A percentile compares a stretch with the other conserved stretches of the same genome.
These are phyloP conservation scores for Pleurotus pulmonarius DNA, from an alignment of 768 basidiomycete genomes.

Conservation along the genomic window DNA sequence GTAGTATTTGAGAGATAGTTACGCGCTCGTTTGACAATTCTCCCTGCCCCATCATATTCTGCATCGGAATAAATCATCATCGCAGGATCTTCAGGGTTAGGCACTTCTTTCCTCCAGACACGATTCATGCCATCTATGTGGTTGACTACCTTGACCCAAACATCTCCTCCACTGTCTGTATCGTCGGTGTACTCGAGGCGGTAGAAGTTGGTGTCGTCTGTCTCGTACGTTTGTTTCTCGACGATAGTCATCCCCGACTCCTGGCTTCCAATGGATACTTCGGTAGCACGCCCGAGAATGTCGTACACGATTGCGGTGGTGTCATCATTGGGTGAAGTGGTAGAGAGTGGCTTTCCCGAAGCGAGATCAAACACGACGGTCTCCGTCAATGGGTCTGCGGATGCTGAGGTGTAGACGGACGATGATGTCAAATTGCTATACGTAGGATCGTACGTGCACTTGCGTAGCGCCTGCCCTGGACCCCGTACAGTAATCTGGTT, in stretches of 20 bases:
- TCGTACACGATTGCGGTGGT: constrained; percentile 3
- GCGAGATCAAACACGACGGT: neutral
- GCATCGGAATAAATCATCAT: neutral
- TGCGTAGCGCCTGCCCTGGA: neutral
- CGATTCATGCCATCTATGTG: neutral
- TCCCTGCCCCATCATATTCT: neutral
- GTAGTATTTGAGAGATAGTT: constrained; percentile 3
- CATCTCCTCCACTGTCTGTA: neutral
- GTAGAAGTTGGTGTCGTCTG: neutral
- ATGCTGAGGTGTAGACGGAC: constrained; percentile 1
- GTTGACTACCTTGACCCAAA: neutral
- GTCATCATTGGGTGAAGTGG: neutral
- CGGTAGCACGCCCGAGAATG: neutral
- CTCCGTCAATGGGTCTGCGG: neutral
- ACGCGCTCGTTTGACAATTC: neutral
- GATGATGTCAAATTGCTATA: constrained; percentile 5
- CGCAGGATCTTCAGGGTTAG: neutral
- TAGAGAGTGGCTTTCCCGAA: neutral
- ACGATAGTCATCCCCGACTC: neutral
- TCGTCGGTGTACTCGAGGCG: neutral
- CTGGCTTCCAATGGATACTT: neutral
- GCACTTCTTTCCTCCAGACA: neutral
- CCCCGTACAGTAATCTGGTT: neutral
- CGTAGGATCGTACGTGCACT: neutral
- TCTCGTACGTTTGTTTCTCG: neutral